These are phyloP conservation scores for Ceratocystis destructans DNA, from an alignment of 2,329 filamentous ascomycete genomes.

Conservation along the genomic window DNA sequence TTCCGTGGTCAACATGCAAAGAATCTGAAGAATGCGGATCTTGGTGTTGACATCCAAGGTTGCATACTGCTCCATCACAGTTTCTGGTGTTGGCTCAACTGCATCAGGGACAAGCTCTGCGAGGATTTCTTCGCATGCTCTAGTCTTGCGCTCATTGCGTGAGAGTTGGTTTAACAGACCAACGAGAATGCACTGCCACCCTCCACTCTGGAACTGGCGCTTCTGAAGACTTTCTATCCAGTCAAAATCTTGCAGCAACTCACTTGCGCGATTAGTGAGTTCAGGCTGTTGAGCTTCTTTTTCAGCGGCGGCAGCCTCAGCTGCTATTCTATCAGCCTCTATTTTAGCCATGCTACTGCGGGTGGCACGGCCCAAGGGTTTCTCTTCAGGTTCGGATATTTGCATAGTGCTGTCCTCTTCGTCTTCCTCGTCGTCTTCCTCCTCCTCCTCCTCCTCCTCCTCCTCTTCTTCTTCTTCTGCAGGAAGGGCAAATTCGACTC, in stretches of 20 bases:
- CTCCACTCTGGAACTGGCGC: slow-evolving; percentile 73
- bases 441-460: slow-evolving; percentile 47
- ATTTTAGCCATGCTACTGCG: slow-evolving; percentile 73
- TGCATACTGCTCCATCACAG: slow-evolving; percentile 57
- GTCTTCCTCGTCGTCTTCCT: slow-evolving; percentile 46
- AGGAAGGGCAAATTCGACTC: slow-evolving; percentile 64
- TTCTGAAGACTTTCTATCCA: slow-evolving; percentile 78
- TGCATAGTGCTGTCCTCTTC: slow-evolving; percentile 40
- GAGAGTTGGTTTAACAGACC: slow-evolving; percentile 78
- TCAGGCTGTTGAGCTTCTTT: slow-evolving; percentile 34
- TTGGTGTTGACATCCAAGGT: slow-evolving; percentile 71
- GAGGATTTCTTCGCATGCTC: slow-evolving; percentile 66
- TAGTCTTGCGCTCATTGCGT: slow-evolving; percentile 53
- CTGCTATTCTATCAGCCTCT: slow-evolving; percentile 55
- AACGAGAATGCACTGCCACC: slow-evolving; percentile 83
- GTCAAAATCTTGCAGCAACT: slow-evolving; percentile 58
- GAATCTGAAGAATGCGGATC: slow-evolving; percentile 65
- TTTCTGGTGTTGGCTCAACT: slow-evolving; percentile 60
- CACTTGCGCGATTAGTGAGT: slow-evolving; percentile 54
- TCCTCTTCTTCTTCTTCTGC: slow-evolving; percentile 59
- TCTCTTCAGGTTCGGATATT: slow-evolving; percentile 57
- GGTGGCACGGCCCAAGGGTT: slow-evolving; percentile 57
- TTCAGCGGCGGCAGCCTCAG: slow-evolving; percentile 43
- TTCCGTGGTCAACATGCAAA: slow-evolving; percentile 72
- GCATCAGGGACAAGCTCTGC: slow-evolving; percentile 68